phyloP scores from a whole-genome alignment of 2,329 filamentous ascomycete species.

The Clonostachys solani region DNA sequence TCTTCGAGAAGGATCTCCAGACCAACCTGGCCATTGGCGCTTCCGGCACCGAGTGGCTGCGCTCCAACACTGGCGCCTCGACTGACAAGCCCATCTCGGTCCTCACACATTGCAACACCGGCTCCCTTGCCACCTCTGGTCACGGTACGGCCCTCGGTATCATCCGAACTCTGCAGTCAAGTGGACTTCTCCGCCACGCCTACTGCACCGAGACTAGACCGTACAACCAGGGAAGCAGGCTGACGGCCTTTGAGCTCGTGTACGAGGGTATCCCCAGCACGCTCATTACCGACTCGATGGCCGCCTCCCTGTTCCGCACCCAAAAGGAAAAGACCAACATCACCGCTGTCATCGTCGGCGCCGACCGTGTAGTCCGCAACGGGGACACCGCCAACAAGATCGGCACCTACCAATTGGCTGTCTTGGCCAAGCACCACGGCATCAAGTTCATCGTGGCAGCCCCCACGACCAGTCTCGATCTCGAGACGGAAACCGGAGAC shows the following conservation, averaged over 20 bases:
- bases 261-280: slow-evolving; percentile 90
- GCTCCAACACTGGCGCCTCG: slow-evolving; percentile 48
- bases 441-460: slow-evolving; percentile 95
- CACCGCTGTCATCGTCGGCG: slow-evolving; percentile 85
- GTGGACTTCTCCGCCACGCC: slow-evolving; percentile 67
- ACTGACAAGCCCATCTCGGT: slow-evolving; percentile 61
- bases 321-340: slow-evolving; percentile 63
- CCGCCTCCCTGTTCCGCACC: slow-evolving; percentile 71
- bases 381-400: slow-evolving; percentile 99
- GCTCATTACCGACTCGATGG: slow-evolving; percentile 95
- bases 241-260: slow-evolving; percentile 95
- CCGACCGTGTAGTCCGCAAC: slow-evolving; percentile 91
- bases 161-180: slow-evolving; percentile 73
- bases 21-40: slow-evolving; percentile 86
- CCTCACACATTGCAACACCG: slow-evolving; percentile 96
- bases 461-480: slow-evolving; percentile 89
- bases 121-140: slow-evolving; percentile 93
- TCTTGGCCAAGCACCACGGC: slow-evolving; percentile 83
- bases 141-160: slow-evolving; percentile 95
- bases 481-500: slow-evolving; percentile 70
- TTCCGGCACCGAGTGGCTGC: slow-evolving; percentile 80
- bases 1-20: slow-evolving; percentile 79
- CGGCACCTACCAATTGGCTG: slow-evolving; percentile 87
- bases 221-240: slow-evolving; percentile 93
- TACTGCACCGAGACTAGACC: slow-evolving; percentile 97